Evolutionary conservation across 2,329 filamentous ascomycete species (phyloP).

Genomic region (Monosporascus sp.): DNA sequence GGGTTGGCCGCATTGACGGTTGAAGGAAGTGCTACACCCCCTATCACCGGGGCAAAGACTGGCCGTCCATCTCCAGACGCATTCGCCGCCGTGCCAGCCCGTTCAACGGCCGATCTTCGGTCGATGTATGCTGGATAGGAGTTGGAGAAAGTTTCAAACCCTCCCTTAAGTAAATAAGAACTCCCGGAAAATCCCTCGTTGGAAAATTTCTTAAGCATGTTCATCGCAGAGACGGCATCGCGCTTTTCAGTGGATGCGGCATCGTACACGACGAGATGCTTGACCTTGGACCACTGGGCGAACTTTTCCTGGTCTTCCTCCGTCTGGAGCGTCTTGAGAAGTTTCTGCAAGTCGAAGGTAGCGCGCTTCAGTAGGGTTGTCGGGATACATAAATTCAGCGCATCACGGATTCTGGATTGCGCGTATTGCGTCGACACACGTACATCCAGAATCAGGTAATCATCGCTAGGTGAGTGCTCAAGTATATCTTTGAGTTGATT

Average conservation of each 20-base stretch:
- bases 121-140: slow-evolving; percentile 64
- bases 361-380: slow-evolving; percentile 88
- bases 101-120: slow-evolving; percentile 38
- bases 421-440: slow-evolving; percentile 81
- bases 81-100: slow-evolving; percentile 43
- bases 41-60: slow-evolving; percentile 69
- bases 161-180: slow-evolving; percentile 72
- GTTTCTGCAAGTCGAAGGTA: slow-evolving; percentile 82
- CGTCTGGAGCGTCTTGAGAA: slow-evolving; percentile 79
- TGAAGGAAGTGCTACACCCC: slow-evolving; percentile 77
- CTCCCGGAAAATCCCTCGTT: slow-evolving; percentile 75
- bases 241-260: slow-evolving; percentile 68
- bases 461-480: slow-evolving; percentile 31
- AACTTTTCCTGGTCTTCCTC: slow-evolving; percentile 68
- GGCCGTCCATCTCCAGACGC: slow-evolving; percentile 40
- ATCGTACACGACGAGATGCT: slow-evolving; percentile 84
- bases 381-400: slow-evolving; percentile 89
- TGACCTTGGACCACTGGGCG: slow-evolving; percentile 66
- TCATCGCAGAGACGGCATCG: slow-evolving; percentile 74
- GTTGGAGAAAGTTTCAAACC: slow-evolving; percentile 69
- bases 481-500: slow-evolving; percentile 53
- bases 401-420: slow-evolving; percentile 68
- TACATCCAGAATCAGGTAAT: slow-evolving; percentile 72
- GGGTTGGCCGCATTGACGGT: slow-evolving; percentile 69
- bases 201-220: slow-evolving; percentile 90